Conservation (phyloP, 805 yeast species). For the Lachancea thermotolerans region DNA sequence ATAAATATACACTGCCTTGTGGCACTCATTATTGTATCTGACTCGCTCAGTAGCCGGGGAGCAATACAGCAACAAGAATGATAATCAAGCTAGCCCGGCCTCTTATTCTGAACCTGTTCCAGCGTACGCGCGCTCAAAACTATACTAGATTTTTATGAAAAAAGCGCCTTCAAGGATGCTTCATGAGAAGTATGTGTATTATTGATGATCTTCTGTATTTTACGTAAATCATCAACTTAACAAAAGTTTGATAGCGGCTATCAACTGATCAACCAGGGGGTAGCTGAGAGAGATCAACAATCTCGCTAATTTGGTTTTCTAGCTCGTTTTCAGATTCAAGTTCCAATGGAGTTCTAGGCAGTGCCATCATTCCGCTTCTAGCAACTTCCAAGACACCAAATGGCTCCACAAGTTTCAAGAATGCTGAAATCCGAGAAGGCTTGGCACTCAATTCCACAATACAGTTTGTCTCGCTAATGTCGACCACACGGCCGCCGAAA, state of each 20-base stretch:
- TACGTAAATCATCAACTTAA: background rate
- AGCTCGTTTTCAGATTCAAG: constrained; percentile 51
- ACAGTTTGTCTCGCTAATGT: constrained; percentile 88
- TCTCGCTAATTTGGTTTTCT: constrained; percentile 43
- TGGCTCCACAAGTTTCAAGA: constrained; percentile 84
- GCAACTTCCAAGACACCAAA: constrained; percentile 96
- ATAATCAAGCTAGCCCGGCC: too few species aligned
- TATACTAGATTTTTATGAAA: too few species aligned
- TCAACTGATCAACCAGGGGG: constrained; percentile 75
- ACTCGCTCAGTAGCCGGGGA: too few species aligned
- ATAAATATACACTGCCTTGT: too few species aligned
- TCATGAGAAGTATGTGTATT: too few species aligned
- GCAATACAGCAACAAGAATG: too few species aligned
- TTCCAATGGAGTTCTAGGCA: constrained; percentile 86
- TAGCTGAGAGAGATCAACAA: constrained; percentile 80
- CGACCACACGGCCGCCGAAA: constrained; percentile 91
- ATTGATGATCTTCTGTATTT: too few species aligned
- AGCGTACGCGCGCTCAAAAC: too few species aligned
- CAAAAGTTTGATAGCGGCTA: background rate
- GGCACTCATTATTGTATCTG: too few species aligned
- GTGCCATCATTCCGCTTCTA: constrained; percentile 97
- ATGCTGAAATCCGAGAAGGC: constrained; percentile 82
- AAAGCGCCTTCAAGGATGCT: too few species aligned
- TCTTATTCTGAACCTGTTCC: too few species aligned
- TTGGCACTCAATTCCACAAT: constrained; percentile 91